phyloP scores from a whole-genome alignment of 768 basidiomycete species.

The Amanita rubescens region DNA sequence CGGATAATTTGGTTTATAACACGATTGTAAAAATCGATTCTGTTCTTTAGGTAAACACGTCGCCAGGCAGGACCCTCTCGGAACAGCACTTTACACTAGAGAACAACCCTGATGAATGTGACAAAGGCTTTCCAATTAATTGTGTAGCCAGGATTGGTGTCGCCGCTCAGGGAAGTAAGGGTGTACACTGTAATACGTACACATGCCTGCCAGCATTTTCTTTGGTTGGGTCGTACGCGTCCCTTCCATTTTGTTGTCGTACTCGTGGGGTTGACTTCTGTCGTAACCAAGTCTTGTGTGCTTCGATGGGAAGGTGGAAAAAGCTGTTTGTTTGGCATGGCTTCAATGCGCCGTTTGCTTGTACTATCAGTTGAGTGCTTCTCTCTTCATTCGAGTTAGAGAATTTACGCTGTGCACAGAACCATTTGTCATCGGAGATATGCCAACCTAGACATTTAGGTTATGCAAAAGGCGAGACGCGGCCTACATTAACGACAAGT shows the following conservation, averaged over 20 bases:
- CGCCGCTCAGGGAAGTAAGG: no score
- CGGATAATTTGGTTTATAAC: neutral
- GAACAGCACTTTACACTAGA: neutral
- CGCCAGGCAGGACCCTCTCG: conserved; percentile 1
- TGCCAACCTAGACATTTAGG: no score
- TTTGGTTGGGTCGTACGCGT: neutral
- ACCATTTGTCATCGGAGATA: no score
- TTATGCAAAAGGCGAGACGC: no score
- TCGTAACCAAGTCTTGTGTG: neutral
- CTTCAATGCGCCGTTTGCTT: no score
- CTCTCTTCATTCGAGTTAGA: no score
- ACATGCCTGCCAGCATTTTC: neutral
- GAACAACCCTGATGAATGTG: neutral
- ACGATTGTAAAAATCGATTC: neutral
- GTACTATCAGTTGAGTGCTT: no score
- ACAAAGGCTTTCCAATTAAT: neutral
- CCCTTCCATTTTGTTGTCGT: neutral
- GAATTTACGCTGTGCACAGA: no score
- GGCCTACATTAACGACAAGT: no score
- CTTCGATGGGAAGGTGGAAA: no score
- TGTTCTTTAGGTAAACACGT: neutral
- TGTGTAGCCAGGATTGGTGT: neutral
- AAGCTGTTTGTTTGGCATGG: no score
- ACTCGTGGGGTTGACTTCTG: neutral
- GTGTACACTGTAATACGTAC: neutral